Percentiles rank a stretch among this genome's conserved stretches.
These are phyloP conservation scores for Teratosphaeria viscida DNA, from an alignment of 2,329 filamentous ascomycete species.

Conservation along the genomic window DNA sequence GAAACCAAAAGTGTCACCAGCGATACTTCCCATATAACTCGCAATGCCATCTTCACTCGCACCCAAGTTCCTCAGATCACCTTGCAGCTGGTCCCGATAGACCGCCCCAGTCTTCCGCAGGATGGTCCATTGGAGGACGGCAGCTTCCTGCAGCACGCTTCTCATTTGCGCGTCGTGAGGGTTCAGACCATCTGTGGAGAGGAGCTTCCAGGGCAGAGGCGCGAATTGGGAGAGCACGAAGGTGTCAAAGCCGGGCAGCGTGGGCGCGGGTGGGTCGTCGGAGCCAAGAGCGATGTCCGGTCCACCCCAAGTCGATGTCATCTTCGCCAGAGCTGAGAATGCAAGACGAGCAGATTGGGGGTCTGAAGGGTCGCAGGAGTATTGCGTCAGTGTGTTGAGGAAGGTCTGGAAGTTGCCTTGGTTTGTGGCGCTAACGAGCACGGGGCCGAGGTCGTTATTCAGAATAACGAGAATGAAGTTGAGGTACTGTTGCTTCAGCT, in stretches of 20 bases:
- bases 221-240: slow-evolving; percentile 89
- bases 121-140: slow-evolving; percentile 75
- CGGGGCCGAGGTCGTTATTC: slow-evolving; percentile 77
- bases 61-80: slow-evolving; percentile 55
- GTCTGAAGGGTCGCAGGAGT: slow-evolving; percentile 66
- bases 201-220: slow-evolving; percentile 77
- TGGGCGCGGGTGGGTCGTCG: slow-evolving; percentile 41
- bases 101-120: slow-evolving; percentile 79
- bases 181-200: slow-evolving; percentile 68
- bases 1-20: slow-evolving; percentile 34
- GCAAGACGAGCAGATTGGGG: slow-evolving; percentile 61
- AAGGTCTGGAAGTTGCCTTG: slow-evolving; percentile 83
- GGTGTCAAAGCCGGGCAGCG: slow-evolving; percentile 75
- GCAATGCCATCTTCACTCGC: slow-evolving; percentile 55
- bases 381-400: slow-evolving; percentile 72
- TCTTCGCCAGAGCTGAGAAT: slow-evolving; percentile 69
- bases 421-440: slow-evolving; percentile 83
- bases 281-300: slow-evolving; percentile 53
- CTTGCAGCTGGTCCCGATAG: slow-evolving; percentile 60
- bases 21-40: slow-evolving; percentile 51
- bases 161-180: slow-evolving; percentile 80
- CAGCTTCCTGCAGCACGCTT: slow-evolving; percentile 80
- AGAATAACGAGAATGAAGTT: slow-evolving; percentile 85
- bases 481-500: slow-evolving; percentile 88
- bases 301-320: slow-evolving; percentile 84